A percentile compares a stretch with the other conserved stretches of the same genome.
phyloP scores from a whole-genome alignment of 2,329 filamentous ascomycete genomes.

The Alternaria triticimaculans region DNA sequence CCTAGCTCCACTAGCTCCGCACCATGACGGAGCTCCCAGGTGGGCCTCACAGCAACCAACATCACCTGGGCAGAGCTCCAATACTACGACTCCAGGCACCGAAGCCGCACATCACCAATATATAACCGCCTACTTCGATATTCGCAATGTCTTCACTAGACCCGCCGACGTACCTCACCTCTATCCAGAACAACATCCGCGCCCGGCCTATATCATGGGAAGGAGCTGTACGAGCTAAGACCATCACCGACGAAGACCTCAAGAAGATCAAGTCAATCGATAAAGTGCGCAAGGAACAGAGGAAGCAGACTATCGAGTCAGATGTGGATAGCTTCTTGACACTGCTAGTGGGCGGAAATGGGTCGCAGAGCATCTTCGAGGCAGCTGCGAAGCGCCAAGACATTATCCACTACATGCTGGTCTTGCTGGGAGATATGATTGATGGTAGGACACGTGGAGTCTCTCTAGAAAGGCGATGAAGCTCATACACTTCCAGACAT shows the following conservation, averaged over 20 bases:
- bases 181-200: constrained; percentile 96
- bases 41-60: constrained; percentile 40
- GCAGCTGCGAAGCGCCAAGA: constrained; percentile 80
- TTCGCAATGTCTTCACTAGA: constrained; percentile 80
- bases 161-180: constrained; percentile 84
- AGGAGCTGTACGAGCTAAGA: constrained; percentile 89
- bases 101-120: constrained; percentile 8
- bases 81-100: constrained; percentile 15
- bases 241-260: constrained; percentile 91
- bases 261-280: constrained; percentile 96
- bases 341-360: constrained; percentile 75
- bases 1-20: constrained; percentile 23
- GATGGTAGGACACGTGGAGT: constrained; percentile 65
- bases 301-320: constrained; percentile 79
- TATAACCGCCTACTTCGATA: constrained; percentile 5
- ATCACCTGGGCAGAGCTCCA: constrained; percentile 25
- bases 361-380: constrained; percentile 79
- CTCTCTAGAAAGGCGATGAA: background rate
- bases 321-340: constrained; percentile 81
- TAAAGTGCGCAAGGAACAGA: constrained; percentile 91
- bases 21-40: constrained; percentile 41
- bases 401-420: constrained; percentile 93
- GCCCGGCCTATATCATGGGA: constrained; percentile 97
- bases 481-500: constrained; percentile 65
- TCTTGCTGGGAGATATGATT: constrained; percentile 85